These are phyloP conservation scores for Candida awuae DNA, from an alignment of 805 yeast species.

Conservation along the genomic window DNA sequence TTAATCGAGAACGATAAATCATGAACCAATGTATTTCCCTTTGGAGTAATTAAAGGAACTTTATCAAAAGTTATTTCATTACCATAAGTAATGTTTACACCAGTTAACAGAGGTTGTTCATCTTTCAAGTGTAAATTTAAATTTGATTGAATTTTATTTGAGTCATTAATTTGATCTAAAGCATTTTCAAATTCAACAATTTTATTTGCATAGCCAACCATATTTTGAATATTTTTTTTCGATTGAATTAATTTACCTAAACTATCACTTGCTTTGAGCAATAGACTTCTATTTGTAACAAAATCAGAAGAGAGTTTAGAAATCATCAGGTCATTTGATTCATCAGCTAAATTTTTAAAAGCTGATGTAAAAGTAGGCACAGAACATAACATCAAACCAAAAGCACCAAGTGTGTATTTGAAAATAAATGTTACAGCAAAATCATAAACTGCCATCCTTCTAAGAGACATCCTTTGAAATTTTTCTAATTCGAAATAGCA, in stretches of 20 bases:
- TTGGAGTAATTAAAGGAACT: conserved; percentile 82
- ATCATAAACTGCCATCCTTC: conserved; percentile 68
- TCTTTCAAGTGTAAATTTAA: conserved; percentile 11
- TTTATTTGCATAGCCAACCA: conserved; percentile 74
- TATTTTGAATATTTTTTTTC: conserved; percentile 74
- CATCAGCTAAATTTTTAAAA: conserved; percentile 20
- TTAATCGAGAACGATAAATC: conserved; percentile 63
- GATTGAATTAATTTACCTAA: conserved; percentile 81
- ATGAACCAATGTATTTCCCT: conserved; percentile 62
- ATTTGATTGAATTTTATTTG: conserved; percentile 19
- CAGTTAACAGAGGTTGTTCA: conserved; percentile 23
- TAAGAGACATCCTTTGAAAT: conserved; percentile 66
- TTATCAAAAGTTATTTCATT: conserved; percentile 63
- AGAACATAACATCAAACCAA: conserved; percentile 80
- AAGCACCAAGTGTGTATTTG: conserved; percentile 93
- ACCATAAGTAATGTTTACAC: conserved; percentile 34
- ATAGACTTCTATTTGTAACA: conserved; percentile 77
- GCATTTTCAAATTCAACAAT: conserved; percentile 62
- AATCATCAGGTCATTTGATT: conserved; percentile 33
- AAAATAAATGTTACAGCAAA: conserved; percentile 82
- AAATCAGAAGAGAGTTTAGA: conserved; percentile 62
- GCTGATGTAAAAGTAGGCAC: conserved; percentile 64
- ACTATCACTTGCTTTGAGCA: conserved; percentile 79
- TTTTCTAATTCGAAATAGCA: conserved; percentile 75
- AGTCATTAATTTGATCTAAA: conserved; percentile 40